Percentiles rank a stretch among this genome's conserved stretches.
Conservation (phyloP, 192 early-diverging fungal genomes). For the Backusella macrospora region DNA sequence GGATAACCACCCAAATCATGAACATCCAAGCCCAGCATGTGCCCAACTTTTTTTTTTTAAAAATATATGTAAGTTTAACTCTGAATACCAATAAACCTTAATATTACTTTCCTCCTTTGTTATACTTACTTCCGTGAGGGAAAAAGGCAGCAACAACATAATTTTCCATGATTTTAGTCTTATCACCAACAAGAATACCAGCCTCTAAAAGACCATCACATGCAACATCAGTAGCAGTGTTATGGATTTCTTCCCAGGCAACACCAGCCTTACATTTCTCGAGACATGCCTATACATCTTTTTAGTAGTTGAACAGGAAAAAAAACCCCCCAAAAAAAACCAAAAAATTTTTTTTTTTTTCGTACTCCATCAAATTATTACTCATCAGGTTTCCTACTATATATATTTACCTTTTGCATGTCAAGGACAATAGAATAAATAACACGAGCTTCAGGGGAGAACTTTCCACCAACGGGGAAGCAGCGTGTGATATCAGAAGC, state of each 20-base stretch:
- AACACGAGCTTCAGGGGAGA: conserved; percentile 65
- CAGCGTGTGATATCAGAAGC: conserved; percentile 90
- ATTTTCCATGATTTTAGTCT: conserved; percentile 61
- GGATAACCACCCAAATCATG: conserved; percentile 93
- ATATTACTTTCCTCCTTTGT: background rate
- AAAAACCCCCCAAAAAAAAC: background rate
- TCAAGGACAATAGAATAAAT: conserved; percentile 85
- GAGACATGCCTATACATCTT: conserved; percentile 56
- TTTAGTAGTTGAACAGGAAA: background rate
- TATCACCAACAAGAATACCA: conserved; percentile 75
- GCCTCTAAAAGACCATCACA: conserved; percentile 67
- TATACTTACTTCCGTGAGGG: conserved; percentile 78
- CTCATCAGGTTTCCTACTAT: background rate
- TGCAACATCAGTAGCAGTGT: conserved; percentile 63
- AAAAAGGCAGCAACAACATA: conserved; percentile 81
- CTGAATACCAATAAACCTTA: background rate
- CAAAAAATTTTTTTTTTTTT: conserved; percentile 10
- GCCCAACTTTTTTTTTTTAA: conserved; percentile 52
- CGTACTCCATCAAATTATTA: background rate
- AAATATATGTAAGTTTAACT: background rate
- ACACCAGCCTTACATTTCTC: conserved; percentile 65
- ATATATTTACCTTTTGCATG: conserved; percentile 65
- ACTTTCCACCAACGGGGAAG: conserved; percentile 80
- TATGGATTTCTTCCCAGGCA: conserved; percentile 87
- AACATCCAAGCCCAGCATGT: conserved; percentile 86